Conservation (phyloP, 495 filamentous ascomycete species). For the Hypoxylon perforatum region DNA sequence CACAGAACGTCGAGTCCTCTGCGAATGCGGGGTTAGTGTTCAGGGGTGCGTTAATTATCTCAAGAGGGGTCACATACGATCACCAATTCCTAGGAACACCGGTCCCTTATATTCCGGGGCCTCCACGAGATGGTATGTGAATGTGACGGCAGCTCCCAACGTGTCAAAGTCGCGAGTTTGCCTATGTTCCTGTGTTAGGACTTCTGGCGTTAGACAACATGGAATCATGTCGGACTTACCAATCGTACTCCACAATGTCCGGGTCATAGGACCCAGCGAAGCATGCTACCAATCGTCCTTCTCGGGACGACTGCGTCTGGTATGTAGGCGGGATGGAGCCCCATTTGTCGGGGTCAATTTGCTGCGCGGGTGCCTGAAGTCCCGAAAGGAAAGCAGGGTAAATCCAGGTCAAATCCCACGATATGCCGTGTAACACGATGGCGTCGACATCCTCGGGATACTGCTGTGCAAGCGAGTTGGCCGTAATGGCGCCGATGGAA, state of each 20-base stretch:
- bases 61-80: constrained; percentile 21
- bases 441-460: constrained; percentile 35
- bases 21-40: neutral
- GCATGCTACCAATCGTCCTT: constrained; percentile 34
- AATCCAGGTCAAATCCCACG: constrained; percentile 27
- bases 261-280: constrained; percentile 28
- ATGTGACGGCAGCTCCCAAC: constrained; percentile 35
- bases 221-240: constrained; percentile 7
- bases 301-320: constrained; percentile 27
- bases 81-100: constrained; percentile 36
- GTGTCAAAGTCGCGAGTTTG: constrained; percentile 30
- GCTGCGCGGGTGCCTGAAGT: constrained; percentile 33
- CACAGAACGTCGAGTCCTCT: constrained; percentile 30
- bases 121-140: constrained; percentile 28
- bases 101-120: constrained; percentile 31
- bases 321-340: constrained; percentile 19
- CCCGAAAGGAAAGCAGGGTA: constrained; percentile 36
- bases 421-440: constrained; percentile 29
- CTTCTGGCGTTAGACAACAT: neutral
- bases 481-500: constrained; percentile 32
- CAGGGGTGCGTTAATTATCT: neutral
- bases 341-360: constrained; percentile 36
- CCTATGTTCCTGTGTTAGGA: neutral
- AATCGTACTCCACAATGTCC: constrained; percentile 30
- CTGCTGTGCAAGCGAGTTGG: constrained; percentile 32